Percentiles rank a stretch among this genome's conserved stretches.
Conservation (phyloP, 2,329 filamentous ascomycete species). For the Penicillium psychrosexuale region DNA sequence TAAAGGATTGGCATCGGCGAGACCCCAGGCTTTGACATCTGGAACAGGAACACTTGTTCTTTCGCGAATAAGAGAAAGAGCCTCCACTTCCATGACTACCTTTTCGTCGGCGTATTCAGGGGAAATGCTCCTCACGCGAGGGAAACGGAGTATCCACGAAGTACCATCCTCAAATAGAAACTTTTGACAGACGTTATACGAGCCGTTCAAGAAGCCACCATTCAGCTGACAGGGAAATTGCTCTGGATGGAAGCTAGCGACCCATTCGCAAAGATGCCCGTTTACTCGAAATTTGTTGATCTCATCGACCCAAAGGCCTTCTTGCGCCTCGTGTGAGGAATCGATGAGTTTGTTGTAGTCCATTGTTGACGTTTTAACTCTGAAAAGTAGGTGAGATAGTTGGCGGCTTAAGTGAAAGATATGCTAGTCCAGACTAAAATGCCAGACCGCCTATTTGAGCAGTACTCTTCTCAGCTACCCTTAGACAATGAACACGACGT, state of each 20-base stretch:
- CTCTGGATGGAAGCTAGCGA: constrained; percentile 33
- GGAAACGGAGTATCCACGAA: constrained; percentile 31
- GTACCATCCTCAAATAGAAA: constrained; percentile 30
- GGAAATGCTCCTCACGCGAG: constrained; percentile 26
- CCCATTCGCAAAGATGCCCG: constrained; percentile 27
- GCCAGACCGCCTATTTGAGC: too few species aligned
- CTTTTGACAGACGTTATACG: constrained; percentile 35
- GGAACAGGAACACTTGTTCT: constrained; percentile 20
- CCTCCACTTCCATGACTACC: constrained; percentile 29
- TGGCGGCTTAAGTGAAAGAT: too few species aligned
- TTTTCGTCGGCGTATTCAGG: constrained; percentile 30
- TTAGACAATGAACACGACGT: too few species aligned
- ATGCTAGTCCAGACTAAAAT: too few species aligned
- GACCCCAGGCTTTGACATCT: constrained; percentile 27
- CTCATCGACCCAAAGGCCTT: constrained; percentile 22
- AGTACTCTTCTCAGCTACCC: too few species aligned
- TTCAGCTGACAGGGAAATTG: constrained; percentile 33
- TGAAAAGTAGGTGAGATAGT: too few species aligned
- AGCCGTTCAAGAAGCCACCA: constrained; percentile 31
- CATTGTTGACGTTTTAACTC: neutral
- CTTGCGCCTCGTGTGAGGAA: constrained; percentile 9
- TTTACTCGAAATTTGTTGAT: constrained; percentile 19
- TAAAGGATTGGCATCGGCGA: constrained; percentile 25
- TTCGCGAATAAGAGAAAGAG: constrained; percentile 25
- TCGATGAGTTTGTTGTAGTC: constrained; percentile 13